Conservation (phyloP, 2,329 filamentous ascomycete genomes). For the Aspergillus fumigatiaffinis region DNA sequence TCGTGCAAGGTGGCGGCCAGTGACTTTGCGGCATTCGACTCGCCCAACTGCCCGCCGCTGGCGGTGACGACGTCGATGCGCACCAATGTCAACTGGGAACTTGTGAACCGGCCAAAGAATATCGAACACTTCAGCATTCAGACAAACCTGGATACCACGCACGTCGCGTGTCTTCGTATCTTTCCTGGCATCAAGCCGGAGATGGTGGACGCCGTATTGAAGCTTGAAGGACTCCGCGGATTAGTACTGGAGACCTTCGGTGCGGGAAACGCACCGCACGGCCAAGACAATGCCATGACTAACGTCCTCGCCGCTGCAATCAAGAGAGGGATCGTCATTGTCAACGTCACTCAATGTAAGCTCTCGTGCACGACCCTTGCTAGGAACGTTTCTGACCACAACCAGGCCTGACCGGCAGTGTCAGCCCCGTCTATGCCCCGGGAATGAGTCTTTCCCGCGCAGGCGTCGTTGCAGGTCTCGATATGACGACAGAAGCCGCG, state of each 20-base stretch:
- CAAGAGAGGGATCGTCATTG: conserved; percentile 74
- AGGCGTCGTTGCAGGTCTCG: conserved; percentile 83
- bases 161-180: conserved; percentile 83
- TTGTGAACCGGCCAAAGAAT: conserved; percentile 68
- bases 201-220: conserved; percentile 82
- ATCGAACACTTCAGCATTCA: conserved; percentile 72
- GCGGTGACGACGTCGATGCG: conserved; percentile 77
- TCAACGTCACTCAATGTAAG: conserved; percentile 88
- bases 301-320: conserved; percentile 74
- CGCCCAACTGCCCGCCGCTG: conserved; percentile 79
- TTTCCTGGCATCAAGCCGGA: conserved; percentile 92
- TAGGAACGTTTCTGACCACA: conserved; percentile 26
- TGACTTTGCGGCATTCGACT: conserved; percentile 81
- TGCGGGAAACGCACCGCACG: conserved; percentile 84
- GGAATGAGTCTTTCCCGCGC: conserved; percentile 74
- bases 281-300: conserved; percentile 73
- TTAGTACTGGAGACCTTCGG: conserved; percentile 89
- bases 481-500: conserved; percentile 85
- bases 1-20: conserved; percentile 84
- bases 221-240: conserved; percentile 70
- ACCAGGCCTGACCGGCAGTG: conserved; percentile 60
- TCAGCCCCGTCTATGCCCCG: conserved; percentile 73
- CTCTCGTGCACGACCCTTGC: conserved; percentile 34
- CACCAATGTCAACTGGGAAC: conserved; percentile 75
- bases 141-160: conserved; percentile 74